A percentile compares a stretch with the other conserved stretches of the same genome.
Conservation (phyloP, 768 basidiomycete genomes). For the Naganishia antarctica region DNA sequence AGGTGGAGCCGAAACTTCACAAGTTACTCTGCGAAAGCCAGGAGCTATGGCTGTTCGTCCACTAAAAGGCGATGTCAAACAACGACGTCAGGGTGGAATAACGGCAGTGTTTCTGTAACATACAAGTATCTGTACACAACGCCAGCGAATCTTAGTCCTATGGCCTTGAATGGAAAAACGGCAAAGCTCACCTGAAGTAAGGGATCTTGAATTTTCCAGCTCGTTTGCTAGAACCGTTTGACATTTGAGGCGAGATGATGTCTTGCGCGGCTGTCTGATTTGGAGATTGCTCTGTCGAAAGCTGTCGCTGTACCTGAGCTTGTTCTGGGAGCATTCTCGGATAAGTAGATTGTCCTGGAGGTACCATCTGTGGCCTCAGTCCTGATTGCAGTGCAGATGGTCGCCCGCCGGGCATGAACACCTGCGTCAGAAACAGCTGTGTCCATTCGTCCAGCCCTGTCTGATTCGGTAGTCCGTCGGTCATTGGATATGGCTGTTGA, state of each 20-base stretch:
- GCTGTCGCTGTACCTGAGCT: slow-evolving; percentile 1
- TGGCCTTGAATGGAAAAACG: not conserved
- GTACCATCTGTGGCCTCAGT: slow-evolving; percentile 2
- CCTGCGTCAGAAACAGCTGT: not conserved
- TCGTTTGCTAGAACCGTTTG: slow-evolving; percentile 1
- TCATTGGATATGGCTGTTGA: not conserved
- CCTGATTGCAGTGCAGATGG: not conserved
- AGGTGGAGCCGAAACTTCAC: slow-evolving; percentile 28
- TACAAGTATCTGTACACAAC: slow-evolving; percentile 25
- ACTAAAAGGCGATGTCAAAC: slow-evolving; percentile 3
- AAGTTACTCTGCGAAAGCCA: slow-evolving; percentile 26
- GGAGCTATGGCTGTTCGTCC: slow-evolving; percentile 31
- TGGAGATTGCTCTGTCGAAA: not conserved
- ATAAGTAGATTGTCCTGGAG: not conserved
- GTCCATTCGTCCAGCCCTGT: slow-evolving; percentile 7
- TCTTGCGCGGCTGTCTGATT: not conserved
- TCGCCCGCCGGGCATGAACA: not conserved
- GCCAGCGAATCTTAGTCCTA: not conserved
- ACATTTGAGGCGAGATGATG: slow-evolving; percentile 8
- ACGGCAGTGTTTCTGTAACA: not conserved
- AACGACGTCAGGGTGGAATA: not conserved
- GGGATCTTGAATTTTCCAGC: slow-evolving; percentile 28
- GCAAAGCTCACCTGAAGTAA: slow-evolving; percentile 29
- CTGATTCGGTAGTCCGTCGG: not conserved
- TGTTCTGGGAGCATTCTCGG: not conserved